These are phyloP conservation scores for Penicillium occitanis DNA, from an alignment of 2,329 filamentous ascomycete genomes.

Conservation along the genomic window DNA sequence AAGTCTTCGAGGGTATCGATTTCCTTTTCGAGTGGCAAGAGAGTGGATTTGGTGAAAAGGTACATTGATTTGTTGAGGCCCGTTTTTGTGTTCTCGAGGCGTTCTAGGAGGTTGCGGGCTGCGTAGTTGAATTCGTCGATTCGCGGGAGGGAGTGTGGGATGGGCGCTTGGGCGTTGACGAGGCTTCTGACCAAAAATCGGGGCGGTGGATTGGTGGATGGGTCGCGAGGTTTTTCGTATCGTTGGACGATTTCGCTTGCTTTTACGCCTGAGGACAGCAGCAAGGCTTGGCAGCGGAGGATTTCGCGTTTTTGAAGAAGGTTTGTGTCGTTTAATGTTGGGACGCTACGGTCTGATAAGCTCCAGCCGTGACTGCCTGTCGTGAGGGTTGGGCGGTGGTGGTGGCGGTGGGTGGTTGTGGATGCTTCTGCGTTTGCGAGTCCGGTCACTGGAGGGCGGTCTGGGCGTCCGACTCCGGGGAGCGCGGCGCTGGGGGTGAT, in stretches of 20 bases:
- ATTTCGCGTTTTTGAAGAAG: slow-evolving; percentile 68
- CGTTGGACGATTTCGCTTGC: slow-evolving; percentile 75
- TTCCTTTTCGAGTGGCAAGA: slow-evolving; percentile 46
- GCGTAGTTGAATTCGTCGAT: slow-evolving; percentile 57
- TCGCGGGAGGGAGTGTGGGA: slow-evolving; percentile 43
- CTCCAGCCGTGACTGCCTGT: slow-evolving; percentile 57
- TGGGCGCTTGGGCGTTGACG: slow-evolving; percentile 30
- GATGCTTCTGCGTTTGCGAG: slow-evolving; percentile 44
- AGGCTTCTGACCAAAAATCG: slow-evolving; percentile 37
- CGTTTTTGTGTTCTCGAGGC: slow-evolving; percentile 47
- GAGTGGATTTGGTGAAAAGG: slow-evolving; percentile 47
- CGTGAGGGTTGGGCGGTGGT: slow-evolving; percentile 38
- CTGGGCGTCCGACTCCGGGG: slow-evolving; percentile 32
- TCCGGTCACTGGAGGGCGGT: slow-evolving; percentile 47
- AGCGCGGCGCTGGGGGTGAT: neutral
- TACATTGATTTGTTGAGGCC: slow-evolving; percentile 48
- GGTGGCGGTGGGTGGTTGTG: slow-evolving; percentile 25
- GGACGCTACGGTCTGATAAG: slow-evolving; percentile 53
- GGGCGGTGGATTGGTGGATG: slow-evolving; percentile 31
- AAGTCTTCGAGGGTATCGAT: slow-evolving; percentile 47
- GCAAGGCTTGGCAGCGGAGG: slow-evolving; percentile 71
- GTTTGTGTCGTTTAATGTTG: slow-evolving; percentile 36
- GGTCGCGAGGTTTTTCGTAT: slow-evolving; percentile 50
- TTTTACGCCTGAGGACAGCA: slow-evolving; percentile 85
- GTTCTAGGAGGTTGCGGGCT: slow-evolving; percentile 51